Evolutionary conservation across 2,329 filamentous ascomycete genomes (phyloP).

Genomic region (Fusarium sp.): DNA sequence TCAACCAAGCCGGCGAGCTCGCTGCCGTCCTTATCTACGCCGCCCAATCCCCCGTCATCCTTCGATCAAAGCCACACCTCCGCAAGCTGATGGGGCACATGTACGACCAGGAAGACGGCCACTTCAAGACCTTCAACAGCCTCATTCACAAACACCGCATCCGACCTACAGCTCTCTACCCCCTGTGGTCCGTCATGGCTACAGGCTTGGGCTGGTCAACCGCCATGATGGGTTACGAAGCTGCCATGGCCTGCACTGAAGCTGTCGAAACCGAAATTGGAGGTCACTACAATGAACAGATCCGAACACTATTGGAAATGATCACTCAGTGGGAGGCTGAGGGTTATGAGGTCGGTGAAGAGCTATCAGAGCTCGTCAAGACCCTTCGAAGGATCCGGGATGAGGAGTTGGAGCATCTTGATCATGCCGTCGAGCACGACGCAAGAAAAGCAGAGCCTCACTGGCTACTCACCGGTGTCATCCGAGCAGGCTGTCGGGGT

Average conservation of each 20-base stretch:
- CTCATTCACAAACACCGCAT: conserved; percentile 89
- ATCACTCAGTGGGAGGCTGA: conserved; percentile 78
- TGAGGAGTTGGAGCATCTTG: conserved; percentile 96
- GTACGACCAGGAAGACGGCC: conserved; percentile 94
- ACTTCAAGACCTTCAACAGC: conserved; percentile 86
- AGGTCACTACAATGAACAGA: conserved; percentile 93
- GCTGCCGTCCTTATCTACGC: conserved; percentile 95
- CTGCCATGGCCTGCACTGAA: conserved; percentile 98
- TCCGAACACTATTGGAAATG: conserved; percentile 85
- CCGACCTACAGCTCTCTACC: conserved; percentile 92
- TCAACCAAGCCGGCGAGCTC: conserved; percentile 98
- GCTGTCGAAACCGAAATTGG: conserved; percentile 99
- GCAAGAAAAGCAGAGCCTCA: conserved; percentile 91
- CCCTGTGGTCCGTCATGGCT: conserved; percentile 85
- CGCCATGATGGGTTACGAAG: conserved; percentile 88
- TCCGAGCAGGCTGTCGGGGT: conserved; percentile 88
- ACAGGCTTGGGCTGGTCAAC: conserved; percentile 90
- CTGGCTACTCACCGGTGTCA: conserved; percentile 87
- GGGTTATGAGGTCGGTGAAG: conserved; percentile 84
- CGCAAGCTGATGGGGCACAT: conserved; percentile 95
- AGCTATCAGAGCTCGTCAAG: conserved; percentile 77
- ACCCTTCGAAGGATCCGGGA: conserved; percentile 88
- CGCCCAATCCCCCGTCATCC: conserved; percentile 85
- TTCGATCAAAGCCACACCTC: conserved; percentile 85
- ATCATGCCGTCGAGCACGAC: conserved; percentile 94